These are phyloP conservation scores for Kazachstania africana DNA, from an alignment of 805 yeast genomes.

Conservation along the genomic window DNA sequence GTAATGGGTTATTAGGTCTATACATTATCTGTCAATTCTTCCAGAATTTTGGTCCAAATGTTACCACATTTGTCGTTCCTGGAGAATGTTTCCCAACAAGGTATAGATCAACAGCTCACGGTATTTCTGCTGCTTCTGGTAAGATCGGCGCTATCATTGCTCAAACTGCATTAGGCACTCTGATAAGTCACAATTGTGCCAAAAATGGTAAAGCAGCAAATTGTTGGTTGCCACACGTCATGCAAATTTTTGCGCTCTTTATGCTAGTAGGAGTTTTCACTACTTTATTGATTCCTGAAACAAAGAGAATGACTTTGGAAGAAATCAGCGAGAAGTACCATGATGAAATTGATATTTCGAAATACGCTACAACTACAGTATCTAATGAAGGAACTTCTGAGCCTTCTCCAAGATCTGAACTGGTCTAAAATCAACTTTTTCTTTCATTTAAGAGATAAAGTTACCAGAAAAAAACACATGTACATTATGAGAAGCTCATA, in stretches of 20 bases:
- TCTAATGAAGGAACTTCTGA: too few species aligned
- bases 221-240: constrained; percentile 85
- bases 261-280: constrained; percentile 69
- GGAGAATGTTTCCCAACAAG: constrained; percentile 92
- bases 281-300: constrained; percentile 71
- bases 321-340: constrained; percentile 71
- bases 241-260: constrained; percentile 88
- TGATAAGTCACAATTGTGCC: constrained; percentile 69
- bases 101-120: constrained; percentile 92
- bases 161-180: constrained; percentile 76
- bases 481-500: too few species aligned
- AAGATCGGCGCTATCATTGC: constrained; percentile 91
- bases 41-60: constrained; percentile 88
- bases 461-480: too few species aligned
- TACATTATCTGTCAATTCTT: constrained; percentile 78
- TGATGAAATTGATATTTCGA: constrained; percentile 54
- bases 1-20: constrained; percentile 59
- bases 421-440: too few species aligned
- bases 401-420: too few species aligned
- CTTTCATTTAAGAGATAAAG: too few species aligned
- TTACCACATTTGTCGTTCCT: constrained; percentile 82
- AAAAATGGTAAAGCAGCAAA: constrained; percentile 33
- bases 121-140: constrained; percentile 87
- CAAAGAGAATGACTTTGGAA: constrained; percentile 85
- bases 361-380: constrained; percentile 2